Conservation (phyloP, 2,329 filamentous ascomycete species). For the Leptographium galeiforme region DNA sequence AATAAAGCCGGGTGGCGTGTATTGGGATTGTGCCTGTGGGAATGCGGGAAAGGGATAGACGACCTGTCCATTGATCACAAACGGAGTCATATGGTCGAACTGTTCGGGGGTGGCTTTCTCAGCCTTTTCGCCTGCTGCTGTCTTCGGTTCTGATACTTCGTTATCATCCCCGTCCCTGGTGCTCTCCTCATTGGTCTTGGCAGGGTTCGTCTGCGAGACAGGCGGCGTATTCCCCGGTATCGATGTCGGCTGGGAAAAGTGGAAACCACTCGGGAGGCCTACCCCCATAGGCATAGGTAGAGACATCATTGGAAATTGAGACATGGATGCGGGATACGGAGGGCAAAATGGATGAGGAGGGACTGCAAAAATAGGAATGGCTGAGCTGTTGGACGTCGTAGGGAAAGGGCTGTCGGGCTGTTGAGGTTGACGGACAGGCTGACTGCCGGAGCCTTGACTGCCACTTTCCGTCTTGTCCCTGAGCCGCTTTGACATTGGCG, state of each 20-base stretch:
- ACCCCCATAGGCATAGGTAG: conserved; percentile 25
- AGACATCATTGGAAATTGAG: conserved; percentile 22
- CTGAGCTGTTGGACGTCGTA: conserved; percentile 2
- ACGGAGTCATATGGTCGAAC: conserved; percentile 32
- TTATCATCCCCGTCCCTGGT: conserved; percentile 12
- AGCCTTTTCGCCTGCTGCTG: conserved; percentile 12
- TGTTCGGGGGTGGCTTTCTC: conserved; percentile 26
- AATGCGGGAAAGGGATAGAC: conserved; percentile 19
- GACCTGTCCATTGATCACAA: conserved; percentile 23
- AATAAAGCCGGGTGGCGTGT: conserved; percentile 8
- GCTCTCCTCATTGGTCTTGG: conserved; percentile 12
- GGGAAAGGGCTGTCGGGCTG: not conserved
- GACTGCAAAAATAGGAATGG: conserved; percentile 15
- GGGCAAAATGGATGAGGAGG: conserved; percentile 10
- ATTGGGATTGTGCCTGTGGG: conserved; percentile 5
- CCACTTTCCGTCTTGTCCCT: conserved; percentile 23
- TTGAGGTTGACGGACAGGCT: conserved; percentile 3
- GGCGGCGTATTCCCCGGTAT: not conserved
- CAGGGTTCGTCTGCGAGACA: conserved; percentile 3
- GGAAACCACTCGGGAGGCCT: conserved; percentile 10
- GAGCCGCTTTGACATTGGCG: conserved; percentile 37
- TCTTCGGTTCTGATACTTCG: conserved; percentile 7
- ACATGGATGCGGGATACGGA: conserved; percentile 12
- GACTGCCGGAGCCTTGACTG: conserved; percentile 12
- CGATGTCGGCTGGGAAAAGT: conserved; percentile 5